Evolutionary conservation across 2,329 filamentous ascomycete genomes (phyloP), one percentile per base, ranked within the genome.

Genomic region (Penicillium sp.): DNA sequence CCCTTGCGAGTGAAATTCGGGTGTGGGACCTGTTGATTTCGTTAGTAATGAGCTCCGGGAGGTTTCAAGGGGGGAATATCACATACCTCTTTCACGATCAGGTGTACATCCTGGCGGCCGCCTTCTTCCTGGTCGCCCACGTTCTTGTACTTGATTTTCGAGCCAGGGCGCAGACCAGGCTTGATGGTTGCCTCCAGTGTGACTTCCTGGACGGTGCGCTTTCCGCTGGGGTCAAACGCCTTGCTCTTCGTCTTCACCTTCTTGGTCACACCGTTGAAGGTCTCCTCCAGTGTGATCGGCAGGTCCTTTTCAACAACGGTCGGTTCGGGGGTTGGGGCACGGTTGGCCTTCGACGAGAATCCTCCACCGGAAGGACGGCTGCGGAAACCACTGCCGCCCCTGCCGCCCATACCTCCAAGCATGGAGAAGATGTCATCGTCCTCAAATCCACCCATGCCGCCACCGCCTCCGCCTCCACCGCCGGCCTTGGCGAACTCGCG

Each of bases 161-260:
- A 95, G 27, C 94, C 94, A 63, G 95, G 92, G 76, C 97, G 96
- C 73, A 97, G 76, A 53, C 94, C 94, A 5, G 90, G 86, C 76
- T 96, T 97, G 76, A 99, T 96, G 42, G 91, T 90, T 46, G 97
- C 92, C 68, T 95, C 91, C 27, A 99, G 77, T 16, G 96, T 90
- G 66, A 92, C 89, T 64, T 99, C 94, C 54, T 92, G 89, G 3
- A 87, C 88, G 39, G 84, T 89, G 63, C 91, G 85, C 78, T 95
- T 96, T 51, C 90, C 90, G 18, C 86, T 75, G 35, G 77, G 79
- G 71, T 99, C 94, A 70, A 90, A 97, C 16, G 88, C 91, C 83
- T 97, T 97, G 66, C 92, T 84, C 79, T 96, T 96, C 59, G 97
- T 95, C 77, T 94, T 95, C 81, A 99, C 90, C 81, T 95, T 96